Conservation (phyloP, 2,329 filamentous ascomycete species). For the Aspergillus thermomutatus region DNA sequence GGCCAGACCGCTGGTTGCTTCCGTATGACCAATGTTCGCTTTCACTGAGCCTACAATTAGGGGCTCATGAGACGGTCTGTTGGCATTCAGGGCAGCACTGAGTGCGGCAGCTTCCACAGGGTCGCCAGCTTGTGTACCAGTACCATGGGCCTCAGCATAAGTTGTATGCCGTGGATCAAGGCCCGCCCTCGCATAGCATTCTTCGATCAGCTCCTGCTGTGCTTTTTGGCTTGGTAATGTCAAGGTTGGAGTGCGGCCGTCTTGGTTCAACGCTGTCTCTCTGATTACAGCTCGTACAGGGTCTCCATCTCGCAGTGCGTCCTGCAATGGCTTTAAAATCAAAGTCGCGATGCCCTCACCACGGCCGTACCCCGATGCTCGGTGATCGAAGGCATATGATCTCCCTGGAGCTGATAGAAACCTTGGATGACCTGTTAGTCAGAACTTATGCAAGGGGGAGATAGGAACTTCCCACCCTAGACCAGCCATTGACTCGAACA, state of each 20-base stretch:
- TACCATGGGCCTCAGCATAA: constrained; percentile 42
- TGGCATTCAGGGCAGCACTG: background rate
- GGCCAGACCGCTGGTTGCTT: constrained; percentile 13
- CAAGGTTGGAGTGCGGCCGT: constrained; percentile 36
- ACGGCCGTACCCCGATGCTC: constrained; percentile 33
- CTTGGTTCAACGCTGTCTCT: constrained; percentile 24
- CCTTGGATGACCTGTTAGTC: no score
- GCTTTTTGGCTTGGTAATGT: constrained; percentile 38
- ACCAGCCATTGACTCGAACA: no score
- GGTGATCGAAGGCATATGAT: constrained; percentile 30
- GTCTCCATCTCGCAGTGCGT: constrained; percentile 32
- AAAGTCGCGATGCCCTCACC: constrained; percentile 35
- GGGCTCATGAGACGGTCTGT: background rate
- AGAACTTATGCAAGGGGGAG: no score
- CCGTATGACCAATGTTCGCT: constrained; percentile 20
- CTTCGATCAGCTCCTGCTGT: constrained; percentile 35
- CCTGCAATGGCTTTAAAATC: constrained; percentile 26
- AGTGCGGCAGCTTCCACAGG: constrained; percentile 3
- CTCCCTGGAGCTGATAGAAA: constrained; percentile 35
- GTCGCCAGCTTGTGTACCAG: constrained; percentile 25
- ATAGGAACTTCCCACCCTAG: no score
- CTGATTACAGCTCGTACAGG: constrained; percentile 34
- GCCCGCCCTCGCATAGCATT: constrained; percentile 29
- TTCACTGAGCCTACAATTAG: constrained; percentile 19
- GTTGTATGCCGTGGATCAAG: constrained; percentile 17